Base-by-base conservation (phyloP, 2,329 filamentous ascomycete species). In the Nemania sp. region DNA sequence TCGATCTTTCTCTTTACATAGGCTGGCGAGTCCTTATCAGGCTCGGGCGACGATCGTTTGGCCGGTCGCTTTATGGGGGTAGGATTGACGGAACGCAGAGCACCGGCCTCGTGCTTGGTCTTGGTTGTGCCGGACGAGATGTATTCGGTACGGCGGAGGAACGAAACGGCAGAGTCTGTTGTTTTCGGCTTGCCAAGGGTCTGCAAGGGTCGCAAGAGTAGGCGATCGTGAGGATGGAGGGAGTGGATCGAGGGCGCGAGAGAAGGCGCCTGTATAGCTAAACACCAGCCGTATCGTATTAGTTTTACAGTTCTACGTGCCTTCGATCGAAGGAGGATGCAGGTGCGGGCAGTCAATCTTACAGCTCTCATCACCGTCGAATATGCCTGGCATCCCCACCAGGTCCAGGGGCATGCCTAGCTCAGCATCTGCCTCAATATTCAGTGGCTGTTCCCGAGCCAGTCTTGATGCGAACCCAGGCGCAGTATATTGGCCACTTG, bases 351-450 rank as follows among this genome's bases (percentile, higher is more conserved):
- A 35, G 54, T 60, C 68, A 68, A 42, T 32, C 82, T 75, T 82
- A 97, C 93, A 92, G 78, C 90, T 90, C 80, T 98, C 94, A 75
- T 98, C 92, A 60, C 93, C 94, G 71, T 98, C 89, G 72, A 98
- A 97, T 59, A 98, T 88, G 32, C 93, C 92, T 6, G 94, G 94
- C 79, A 98, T 91, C 71, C 95, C 95, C 59, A 98, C 90, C 68
- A 99, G 79, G 75, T 98, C 94, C 73, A 99, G 87, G 61, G 93
- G 92, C 95, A 99, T 98, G 59, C 95, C 95, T 69, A 98, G 85
- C 80, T 99, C 95, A 9, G 93, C 95, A 84, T 99, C 95, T 32
- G 92, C 92, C 77, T 99, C 95, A 63, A 99, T 95, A 73, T 97
- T 98, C 50, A 97, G 82, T 54, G 94, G 91, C 79, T 98, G 95